Base-by-base conservation (phyloP, 768 basidiomycete genomes). In the Rhodotorula paludigena region DNA sequence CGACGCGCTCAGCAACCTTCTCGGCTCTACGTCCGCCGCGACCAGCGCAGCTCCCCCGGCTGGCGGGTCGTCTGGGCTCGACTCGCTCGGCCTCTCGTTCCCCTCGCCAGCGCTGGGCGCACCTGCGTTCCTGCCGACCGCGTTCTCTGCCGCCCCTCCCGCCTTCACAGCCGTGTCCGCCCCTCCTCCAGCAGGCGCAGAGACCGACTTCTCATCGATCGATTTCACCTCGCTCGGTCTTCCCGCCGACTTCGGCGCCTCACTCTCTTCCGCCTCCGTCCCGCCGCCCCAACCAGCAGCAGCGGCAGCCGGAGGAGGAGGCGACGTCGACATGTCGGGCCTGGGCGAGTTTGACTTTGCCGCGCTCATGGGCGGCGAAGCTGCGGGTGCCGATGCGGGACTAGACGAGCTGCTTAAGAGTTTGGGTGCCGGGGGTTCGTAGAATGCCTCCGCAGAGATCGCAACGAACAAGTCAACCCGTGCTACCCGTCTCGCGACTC, bases 391-490 rank as follows among this genome's bases (percentile, higher is more conserved):
- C 28, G 57, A 39, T 20, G 51, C 33, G 33, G 16, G 58, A 7
- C 25, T 65, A 8, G 49, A 65, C 18, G 64, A 51, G 41, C 30
- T 65, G 57, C 30, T 65, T 12, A 54, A 53, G 63, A 52, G 30
- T 32, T 32, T 41, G 38, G 51, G 60, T n/a, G 49, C n/a, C 5
- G 47, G 49, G 20, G 6, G n/a, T n/a, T n/a, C 21, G 49, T 51
- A 47, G 45, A 45, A 9, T 45, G 44, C 41, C 41, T 39, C 9
- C 38, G 15, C 9, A 9, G 38, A 8, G 38, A 15, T 39, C 38
- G 38, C 9, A 39, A 39, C 38, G 38, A n/a, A n/a, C n/a, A n/a
- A n/a, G n/a, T n/a, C n/a, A n/a, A n/a, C n/a, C n/a, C n/a, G n/a
- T n/a, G n/a, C n/a, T n/a, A n/a, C n/a, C n/a, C n/a, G n/a, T n/a